Percentiles rank a stretch among this genome's conserved stretches.
These are phyloP conservation scores for Miscanthus sacchariflorus DNA, from an alignment of 202 grass and related monocot species.

Conservation along the genomic window DNA sequence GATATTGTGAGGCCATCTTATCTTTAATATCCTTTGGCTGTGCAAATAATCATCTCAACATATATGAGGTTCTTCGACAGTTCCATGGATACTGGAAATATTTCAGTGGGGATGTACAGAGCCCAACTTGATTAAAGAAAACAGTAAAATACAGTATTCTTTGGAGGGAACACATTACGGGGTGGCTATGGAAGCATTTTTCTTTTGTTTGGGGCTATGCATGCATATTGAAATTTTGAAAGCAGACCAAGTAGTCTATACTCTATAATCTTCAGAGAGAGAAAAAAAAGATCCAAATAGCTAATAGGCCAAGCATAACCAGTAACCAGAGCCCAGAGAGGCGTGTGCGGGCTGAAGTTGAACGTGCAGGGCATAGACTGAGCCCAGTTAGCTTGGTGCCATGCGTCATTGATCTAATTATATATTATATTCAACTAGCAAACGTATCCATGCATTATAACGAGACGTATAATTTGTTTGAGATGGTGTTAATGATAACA, in stretches of 20 bases:
- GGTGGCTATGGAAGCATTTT: neutral
- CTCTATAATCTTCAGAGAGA: no score
- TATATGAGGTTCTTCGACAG: neutral
- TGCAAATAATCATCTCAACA: neutral
- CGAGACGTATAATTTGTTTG: neutral
- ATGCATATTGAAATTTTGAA: neutral
- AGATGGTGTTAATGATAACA: neutral
- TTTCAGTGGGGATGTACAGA: no score
- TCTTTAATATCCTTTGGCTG: neutral
- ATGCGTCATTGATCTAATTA: neutral
- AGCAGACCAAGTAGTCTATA: neutral
- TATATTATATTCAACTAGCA: no score
- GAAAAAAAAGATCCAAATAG: neutral
- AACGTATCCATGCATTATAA: neutral
- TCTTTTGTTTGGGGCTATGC: neutral
- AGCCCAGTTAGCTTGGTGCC: neutral
- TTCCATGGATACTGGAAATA: neutral
- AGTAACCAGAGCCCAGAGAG: neutral
- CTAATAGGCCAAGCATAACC: neutral
- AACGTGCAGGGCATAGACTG: neutral
- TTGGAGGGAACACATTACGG: no score
- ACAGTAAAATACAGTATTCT: neutral
- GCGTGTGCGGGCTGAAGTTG: neutral
- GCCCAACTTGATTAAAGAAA: no score
- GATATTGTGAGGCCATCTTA: neutral